phyloP scores from a whole-genome alignment of 129 eudicot genomes.

The Centella asiatica region DNA sequence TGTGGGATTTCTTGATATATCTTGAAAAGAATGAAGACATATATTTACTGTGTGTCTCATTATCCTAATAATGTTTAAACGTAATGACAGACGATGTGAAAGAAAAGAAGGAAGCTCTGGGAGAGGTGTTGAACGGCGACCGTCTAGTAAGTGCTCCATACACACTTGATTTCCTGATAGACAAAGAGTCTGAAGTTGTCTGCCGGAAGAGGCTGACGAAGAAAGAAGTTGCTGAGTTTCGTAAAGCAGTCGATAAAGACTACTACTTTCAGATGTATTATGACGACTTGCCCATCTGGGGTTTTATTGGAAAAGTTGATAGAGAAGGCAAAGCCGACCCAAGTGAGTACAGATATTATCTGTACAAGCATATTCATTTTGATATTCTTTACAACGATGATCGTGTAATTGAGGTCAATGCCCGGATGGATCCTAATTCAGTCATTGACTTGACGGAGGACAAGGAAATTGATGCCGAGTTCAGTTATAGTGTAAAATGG shows the following conservation, averaged over 20 bases:
- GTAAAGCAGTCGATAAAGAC: conserved; percentile 14
- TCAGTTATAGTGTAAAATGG: conserved; percentile 7
- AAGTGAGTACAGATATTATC: background rate
- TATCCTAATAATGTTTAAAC: background rate
- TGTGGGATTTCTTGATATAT: too few species aligned
- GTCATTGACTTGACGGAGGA: conserved; percentile 7
- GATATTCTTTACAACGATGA: conserved; percentile 4
- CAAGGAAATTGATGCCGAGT: conserved; percentile 9
- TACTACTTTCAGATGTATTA: conserved; percentile 18
- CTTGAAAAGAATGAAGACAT: too few species aligned
- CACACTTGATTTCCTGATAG: conserved; percentile 9
- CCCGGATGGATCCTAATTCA: conserved; percentile 7
- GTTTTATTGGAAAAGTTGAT: conserved; percentile 14
- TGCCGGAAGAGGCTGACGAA: conserved; percentile 8
- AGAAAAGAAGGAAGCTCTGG: conserved; percentile 14
- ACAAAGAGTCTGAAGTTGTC: conserved; percentile 10
- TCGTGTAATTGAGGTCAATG: conserved; percentile 9
- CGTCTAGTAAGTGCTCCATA: conserved; percentile 18
- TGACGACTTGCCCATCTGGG: conserved; percentile 23
- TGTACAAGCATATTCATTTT: conserved; percentile 9
- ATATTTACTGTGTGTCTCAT: too few species aligned
- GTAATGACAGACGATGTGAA: conserved; percentile 7
- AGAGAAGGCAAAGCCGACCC: conserved; percentile 5
- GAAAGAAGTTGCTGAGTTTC: conserved; percentile 15
- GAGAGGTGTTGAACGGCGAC: conserved; percentile 18